Percentiles rank a stretch among this genome's conserved stretches.
phyloP scores from a whole-genome alignment of 495 filamentous ascomycete species.

The Penicillium steckii region DNA sequence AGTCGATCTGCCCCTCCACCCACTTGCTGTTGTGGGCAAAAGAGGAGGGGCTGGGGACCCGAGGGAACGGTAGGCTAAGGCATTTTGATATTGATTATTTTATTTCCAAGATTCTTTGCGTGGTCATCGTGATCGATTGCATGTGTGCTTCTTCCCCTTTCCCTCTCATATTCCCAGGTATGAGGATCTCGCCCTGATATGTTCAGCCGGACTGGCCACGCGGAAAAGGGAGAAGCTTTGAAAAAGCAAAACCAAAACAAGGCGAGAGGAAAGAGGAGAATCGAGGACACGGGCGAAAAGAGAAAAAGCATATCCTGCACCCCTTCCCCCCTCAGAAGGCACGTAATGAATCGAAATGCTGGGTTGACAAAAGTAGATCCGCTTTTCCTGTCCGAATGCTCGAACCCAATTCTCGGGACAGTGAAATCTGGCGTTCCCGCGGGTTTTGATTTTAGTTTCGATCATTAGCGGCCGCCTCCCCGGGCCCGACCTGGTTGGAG shows the following conservation, averaged over 20 bases:
- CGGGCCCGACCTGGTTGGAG: background rate
- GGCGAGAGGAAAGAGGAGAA: background rate
- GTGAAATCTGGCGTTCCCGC: background rate
- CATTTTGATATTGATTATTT: background rate
- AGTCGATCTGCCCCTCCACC: conserved; percentile 5
- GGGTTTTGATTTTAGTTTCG: conserved; percentile 6
- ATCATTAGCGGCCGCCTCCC: conserved; percentile 9
- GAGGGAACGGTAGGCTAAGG: conserved; percentile 13
- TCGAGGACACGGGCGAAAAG: too few species aligned
- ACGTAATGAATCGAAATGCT: background rate
- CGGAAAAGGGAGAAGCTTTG: too few species aligned
- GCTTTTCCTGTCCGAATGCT: background rate
- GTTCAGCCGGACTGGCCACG: too few species aligned
- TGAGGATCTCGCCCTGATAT: too few species aligned
- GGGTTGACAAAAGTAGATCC: conserved; percentile 6
- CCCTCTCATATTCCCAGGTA: too few species aligned
- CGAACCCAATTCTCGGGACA: conserved; percentile 6
- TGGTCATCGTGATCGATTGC: background rate
- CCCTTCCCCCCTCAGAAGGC: background rate
- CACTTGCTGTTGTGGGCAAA: background rate
- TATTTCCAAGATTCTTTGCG: background rate
- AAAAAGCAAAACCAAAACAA: background rate
- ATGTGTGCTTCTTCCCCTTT: too few species aligned
- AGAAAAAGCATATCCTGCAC: too few species aligned
- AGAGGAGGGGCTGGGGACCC: conserved; percentile 9